Evolutionary conservation across 257 asterid genomes (phyloP).

Genomic region (Petunia axillaris): DNA sequence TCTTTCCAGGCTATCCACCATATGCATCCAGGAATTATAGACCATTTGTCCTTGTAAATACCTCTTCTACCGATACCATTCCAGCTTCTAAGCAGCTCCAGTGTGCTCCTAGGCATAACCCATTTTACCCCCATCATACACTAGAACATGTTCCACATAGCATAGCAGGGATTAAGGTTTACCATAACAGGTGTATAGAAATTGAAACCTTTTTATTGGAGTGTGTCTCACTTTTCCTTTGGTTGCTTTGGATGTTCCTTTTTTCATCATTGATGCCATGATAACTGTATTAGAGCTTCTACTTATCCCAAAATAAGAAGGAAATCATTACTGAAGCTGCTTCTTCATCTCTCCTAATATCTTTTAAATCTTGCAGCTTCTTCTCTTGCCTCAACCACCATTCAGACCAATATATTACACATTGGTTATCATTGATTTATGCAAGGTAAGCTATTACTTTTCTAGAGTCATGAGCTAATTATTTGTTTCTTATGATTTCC

Average conservation of each 20-base stretch:
- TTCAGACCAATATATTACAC: conserved; percentile 94
- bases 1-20: no score
- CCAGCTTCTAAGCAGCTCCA: no score
- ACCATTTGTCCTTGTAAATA: no score
- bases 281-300: not conserved
- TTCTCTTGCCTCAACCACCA: conserved; percentile 90
- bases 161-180: not conserved
- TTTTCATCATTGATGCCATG: not conserved
- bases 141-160: no score
- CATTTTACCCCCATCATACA: no score
- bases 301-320: no score
- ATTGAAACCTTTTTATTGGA: conserved; percentile 2
- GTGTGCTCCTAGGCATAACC: no score
- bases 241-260: not conserved
- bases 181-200: not conserved
- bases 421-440: conserved; percentile 92
- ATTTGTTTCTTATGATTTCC: conserved; percentile 11
- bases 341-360: conserved; percentile 10
- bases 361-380: conserved; percentile 65
- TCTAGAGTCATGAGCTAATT: not conserved
- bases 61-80: no score
- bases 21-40: no score
- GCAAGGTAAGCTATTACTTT: conserved; percentile 65
- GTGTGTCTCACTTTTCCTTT: not conserved
- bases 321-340: no score